Percentiles rank a stretch among this genome's conserved stretches.
Evolutionary conservation across 495 filamentous ascomycete genomes (phyloP).

Genomic region (Penicillium taxi): DNA sequence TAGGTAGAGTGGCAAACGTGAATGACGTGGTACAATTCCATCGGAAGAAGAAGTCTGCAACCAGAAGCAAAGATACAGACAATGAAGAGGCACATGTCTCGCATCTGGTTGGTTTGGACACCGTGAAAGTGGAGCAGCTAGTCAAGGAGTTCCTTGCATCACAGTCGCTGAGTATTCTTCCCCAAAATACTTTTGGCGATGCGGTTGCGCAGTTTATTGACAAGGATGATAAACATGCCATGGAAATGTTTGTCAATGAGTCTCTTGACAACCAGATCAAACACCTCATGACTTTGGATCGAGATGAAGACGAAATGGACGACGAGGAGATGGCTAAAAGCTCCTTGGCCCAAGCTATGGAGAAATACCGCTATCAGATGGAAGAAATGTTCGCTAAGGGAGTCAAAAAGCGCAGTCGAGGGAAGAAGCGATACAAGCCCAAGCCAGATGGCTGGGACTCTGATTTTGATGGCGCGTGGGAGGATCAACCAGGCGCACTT

Average conservation of each 20-base stretch:
- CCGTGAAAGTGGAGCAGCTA: constrained; percentile 77
- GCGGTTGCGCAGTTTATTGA: constrained; percentile 89
- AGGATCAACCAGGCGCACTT: constrained; percentile 66
- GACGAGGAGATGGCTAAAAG: constrained; percentile 53
- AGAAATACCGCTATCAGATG: constrained; percentile 56
- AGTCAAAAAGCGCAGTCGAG: constrained; percentile 48
- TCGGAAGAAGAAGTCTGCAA: constrained; percentile 61
- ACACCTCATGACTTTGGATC: constrained; percentile 56
- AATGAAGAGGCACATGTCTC: constrained; percentile 54
- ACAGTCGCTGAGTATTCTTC: constrained; percentile 82
- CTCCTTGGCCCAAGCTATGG: constrained; percentile 60
- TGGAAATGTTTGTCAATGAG: constrained; percentile 81
- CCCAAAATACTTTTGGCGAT: constrained; percentile 84
- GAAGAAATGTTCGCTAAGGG: constrained; percentile 68
- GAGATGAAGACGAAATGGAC: constrained; percentile 55
- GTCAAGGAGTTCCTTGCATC: constrained; percentile 77
- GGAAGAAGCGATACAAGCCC: constrained; percentile 60
- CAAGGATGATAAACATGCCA: constrained; percentile 90
- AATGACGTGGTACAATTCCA: constrained; percentile 93
- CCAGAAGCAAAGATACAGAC: constrained; percentile 30
- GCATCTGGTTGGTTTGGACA: constrained; percentile 55
- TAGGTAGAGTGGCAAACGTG: constrained; percentile 81
- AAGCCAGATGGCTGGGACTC: constrained; percentile 78
- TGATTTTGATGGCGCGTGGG: constrained; percentile 80
- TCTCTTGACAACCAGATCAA: constrained; percentile 69